These are phyloP conservation scores for Daldinia childiae DNA, from an alignment of 495 filamentous ascomycete species.

Conservation along the genomic window DNA sequence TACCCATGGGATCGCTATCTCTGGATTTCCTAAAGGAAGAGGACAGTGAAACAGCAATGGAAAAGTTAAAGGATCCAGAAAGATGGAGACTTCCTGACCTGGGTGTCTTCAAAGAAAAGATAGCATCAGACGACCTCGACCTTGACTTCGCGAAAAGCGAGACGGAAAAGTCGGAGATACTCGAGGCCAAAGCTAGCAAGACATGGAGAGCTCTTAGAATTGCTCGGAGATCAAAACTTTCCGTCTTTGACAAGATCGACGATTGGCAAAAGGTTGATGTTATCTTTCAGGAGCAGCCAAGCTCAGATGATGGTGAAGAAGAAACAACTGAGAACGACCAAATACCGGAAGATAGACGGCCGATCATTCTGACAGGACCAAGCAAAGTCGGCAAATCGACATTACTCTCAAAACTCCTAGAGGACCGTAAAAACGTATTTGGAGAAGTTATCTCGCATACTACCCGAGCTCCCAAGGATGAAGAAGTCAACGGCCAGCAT, in stretches of 20 bases:
- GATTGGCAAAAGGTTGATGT: conserved; percentile 72
- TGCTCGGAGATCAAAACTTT: conserved; percentile 74
- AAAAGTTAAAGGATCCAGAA: conserved; percentile 58
- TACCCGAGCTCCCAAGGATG: conserved; percentile 54
- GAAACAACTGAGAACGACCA: conserved; percentile 39
- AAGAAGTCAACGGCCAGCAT: conserved; percentile 55
- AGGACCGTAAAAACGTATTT: conserved; percentile 54
- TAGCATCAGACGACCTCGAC: conserved; percentile 78
- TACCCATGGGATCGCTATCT: conserved; percentile 75
- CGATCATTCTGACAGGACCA: conserved; percentile 59
- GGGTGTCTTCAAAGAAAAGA: conserved; percentile 62
- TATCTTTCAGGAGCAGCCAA: conserved; percentile 58
- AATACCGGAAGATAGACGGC: conserved; percentile 53
- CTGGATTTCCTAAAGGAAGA: conserved; percentile 79
- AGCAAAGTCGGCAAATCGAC: conserved; percentile 51
- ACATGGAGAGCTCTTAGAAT: conserved; percentile 88
- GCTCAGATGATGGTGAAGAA: conserved; percentile 33
- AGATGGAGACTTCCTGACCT: conserved; percentile 59
- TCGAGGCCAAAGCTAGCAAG: conserved; percentile 80
- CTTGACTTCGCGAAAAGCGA: conserved; percentile 79
- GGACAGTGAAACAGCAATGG: conserved; percentile 55
- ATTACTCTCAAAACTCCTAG: conserved; percentile 52
- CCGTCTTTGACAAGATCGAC: conserved; percentile 85
- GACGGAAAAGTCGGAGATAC: conserved; percentile 71
- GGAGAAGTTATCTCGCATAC: conserved; percentile 55